A percentile compares a stretch with the other conserved stretches of the same genome.
These are phyloP conservation scores for Hondaea fermentalgiana DNA, from an alignment of 108 stramenopile genomes.

Conservation along the genomic window DNA sequence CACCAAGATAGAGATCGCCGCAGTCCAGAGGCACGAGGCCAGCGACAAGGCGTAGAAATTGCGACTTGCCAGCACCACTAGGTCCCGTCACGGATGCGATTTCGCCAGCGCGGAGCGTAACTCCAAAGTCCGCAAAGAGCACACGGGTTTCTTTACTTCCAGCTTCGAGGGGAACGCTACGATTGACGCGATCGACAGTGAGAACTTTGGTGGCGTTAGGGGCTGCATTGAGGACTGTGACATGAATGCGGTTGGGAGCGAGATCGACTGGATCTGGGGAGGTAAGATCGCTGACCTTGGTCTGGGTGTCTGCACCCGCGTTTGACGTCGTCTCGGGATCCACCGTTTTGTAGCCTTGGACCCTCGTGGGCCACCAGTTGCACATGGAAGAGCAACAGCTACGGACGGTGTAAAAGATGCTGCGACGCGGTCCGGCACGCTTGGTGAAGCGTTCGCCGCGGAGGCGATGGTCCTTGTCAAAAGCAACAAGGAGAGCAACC, in stretches of 20 bases:
- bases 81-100: constrained; percentile 35
- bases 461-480: constrained; percentile 20
- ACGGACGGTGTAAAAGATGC: not conserved
- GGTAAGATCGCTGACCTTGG: not conserved
- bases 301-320: not conserved
- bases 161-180: not conserved
- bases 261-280: not conserved
- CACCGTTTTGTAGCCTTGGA: not conserved
- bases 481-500: constrained; percentile 31
- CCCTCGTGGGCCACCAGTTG: not conserved
- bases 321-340: not conserved
- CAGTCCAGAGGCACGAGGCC: constrained; percentile 48
- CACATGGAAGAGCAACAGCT: not conserved
- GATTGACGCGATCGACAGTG: not conserved
- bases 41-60: constrained; percentile 56
- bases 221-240: not conserved
- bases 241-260: not conserved
- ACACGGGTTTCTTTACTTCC: not conserved
- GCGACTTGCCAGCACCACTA: constrained; percentile 61
- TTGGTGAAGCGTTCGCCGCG: not conserved
- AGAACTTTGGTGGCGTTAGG: not conserved
- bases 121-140: not conserved
- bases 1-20: not conserved
- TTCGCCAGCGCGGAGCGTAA: not conserved
- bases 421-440: not conserved